Percentiles rank a stretch among this genome's conserved stretches.
phyloP scores from a whole-genome alignment of 176 grass and related monocot genomes.

The Oryza rufipogon region DNA sequence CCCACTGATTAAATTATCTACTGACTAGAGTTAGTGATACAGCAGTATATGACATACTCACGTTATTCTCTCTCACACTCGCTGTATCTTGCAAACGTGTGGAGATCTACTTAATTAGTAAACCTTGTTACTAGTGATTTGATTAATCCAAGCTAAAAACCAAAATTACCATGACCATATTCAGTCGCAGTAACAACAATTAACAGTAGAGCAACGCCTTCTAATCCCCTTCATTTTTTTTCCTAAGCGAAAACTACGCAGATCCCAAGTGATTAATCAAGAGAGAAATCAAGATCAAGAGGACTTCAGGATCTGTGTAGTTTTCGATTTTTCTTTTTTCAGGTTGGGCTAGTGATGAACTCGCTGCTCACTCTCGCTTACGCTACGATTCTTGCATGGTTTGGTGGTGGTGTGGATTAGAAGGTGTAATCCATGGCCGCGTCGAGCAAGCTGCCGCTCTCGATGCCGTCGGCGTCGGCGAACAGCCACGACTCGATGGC shows the following conservation, averaged over 20 bases:
- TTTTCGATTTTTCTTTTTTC: conserved; percentile 42
- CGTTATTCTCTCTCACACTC: conserved; percentile 21
- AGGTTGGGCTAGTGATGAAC: not conserved
- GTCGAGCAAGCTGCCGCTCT: conserved; percentile 25
- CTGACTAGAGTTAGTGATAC: conserved; percentile 4
- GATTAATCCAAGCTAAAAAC: conserved; percentile 7
- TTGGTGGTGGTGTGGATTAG: conserved; percentile 17
- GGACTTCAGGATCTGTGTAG: conserved; percentile 45
- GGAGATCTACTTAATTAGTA: conserved; percentile 28
- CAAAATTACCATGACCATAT: conserved; percentile 33
- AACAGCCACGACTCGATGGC: conserved; percentile 70
- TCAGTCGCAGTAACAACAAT: not conserved
- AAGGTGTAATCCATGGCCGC: conserved; percentile 41
- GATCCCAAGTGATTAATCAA: conserved; percentile 40
- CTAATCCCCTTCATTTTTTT: not conserved
- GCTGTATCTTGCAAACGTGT: conserved; percentile 30
- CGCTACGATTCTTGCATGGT: not conserved
- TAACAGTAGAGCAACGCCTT: conserved; percentile 3
- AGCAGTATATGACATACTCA: conserved; percentile 22
- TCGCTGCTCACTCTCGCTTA: not conserved
- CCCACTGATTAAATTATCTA: conserved; percentile 1
- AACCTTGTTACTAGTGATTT: not conserved
- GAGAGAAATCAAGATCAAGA: not conserved
- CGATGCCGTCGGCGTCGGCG: conserved; percentile 43
- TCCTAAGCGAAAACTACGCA: conserved; percentile 58